These are phyloP conservation scores for Sporothrix brunneoviolacea DNA, from an alignment of 2,329 filamentous ascomycete species.

Conservation along the genomic window DNA sequence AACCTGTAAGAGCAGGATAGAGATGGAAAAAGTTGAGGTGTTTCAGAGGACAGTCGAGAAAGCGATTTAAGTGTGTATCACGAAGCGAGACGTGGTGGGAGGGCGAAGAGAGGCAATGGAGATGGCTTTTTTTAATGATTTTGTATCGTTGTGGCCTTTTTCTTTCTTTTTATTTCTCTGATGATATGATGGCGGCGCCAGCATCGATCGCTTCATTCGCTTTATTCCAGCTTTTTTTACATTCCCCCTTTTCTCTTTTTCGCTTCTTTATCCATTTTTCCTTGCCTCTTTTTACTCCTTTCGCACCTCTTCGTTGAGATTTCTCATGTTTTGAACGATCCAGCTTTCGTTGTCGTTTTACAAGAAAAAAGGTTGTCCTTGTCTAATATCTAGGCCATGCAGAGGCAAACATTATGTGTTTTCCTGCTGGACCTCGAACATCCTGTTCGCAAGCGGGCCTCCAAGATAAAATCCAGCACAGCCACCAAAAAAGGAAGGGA, in stretches of 20 bases:
- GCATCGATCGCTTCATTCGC: background rate
- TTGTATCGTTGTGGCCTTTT: background rate
- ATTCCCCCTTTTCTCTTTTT: background rate
- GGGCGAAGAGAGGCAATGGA: background rate
- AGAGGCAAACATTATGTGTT: too few relatives aligned
- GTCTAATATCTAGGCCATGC: too few relatives aligned
- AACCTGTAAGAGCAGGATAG: constrained; percentile 35
- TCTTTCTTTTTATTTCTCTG: background rate
- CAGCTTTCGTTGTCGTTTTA: too few relatives aligned
- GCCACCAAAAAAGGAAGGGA: too few relatives aligned
- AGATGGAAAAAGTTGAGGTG: background rate
- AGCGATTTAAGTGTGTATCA: background rate
- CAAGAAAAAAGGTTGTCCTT: too few relatives aligned
- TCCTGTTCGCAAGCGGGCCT: too few relatives aligned
- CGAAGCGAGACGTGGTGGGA: background rate
- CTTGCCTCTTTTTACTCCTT: background rate
- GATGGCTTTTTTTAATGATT: background rate
- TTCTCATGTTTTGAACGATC: too few relatives aligned
- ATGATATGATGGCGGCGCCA: constrained; percentile 8
- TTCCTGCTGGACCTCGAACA: too few relatives aligned
- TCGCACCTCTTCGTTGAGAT: background rate
- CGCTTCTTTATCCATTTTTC: background rate
- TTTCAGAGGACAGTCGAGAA: background rate
- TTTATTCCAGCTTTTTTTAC: background rate
- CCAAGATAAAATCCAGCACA: too few relatives aligned